Evolutionary conservation across 192 early-diverging fungal species (phyloP).

Genomic region (Coemansia sp.): DNA sequence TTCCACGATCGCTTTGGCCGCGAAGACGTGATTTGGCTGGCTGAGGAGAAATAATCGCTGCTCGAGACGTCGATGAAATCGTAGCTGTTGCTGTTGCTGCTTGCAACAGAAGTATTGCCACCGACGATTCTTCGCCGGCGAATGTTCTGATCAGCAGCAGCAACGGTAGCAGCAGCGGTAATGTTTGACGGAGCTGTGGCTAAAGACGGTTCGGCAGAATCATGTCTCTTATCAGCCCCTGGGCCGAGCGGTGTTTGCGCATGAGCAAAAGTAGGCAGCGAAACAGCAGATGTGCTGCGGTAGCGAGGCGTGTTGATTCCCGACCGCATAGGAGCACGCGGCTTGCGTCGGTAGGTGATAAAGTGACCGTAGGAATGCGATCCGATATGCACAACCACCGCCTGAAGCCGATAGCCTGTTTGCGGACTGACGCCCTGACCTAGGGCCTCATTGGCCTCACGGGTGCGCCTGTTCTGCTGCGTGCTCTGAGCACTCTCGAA

Average conservation of each 20-base stretch:
- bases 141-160: slow-evolving; percentile 8
- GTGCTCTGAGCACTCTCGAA: neutral
- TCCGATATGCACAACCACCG: slow-evolving; percentile 89
- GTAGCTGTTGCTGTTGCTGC: slow-evolving; percentile 24
- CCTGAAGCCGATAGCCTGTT: slow-evolving; percentile 71
- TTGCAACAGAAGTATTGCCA: slow-evolving; percentile 12
- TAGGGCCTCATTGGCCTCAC: slow-evolving; percentile 40
- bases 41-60: slow-evolving; percentile 9
- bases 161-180: neutral
- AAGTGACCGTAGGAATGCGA: slow-evolving; percentile 92
- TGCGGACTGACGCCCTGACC: slow-evolving; percentile 29
- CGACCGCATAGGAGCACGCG: slow-evolving; percentile 37
- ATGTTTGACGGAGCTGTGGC: neutral
- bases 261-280: slow-evolving; percentile 17
- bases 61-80: slow-evolving; percentile 21
- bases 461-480: slow-evolving; percentile 21
- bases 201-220: slow-evolving; percentile 14
- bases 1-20: slow-evolving; percentile 49
- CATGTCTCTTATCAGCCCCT: slow-evolving; percentile 23
- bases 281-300: slow-evolving; percentile 30
- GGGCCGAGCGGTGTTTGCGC: slow-evolving; percentile 1
- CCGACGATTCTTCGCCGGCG: slow-evolving; percentile 45
- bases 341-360: slow-evolving; percentile 78
- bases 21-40: slow-evolving; percentile 7
- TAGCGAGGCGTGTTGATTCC: slow-evolving; percentile 52